Base-by-base conservation (phyloP, 2,329 filamentous ascomycete species). In the Fusarium pseudograminearum region DNA sequence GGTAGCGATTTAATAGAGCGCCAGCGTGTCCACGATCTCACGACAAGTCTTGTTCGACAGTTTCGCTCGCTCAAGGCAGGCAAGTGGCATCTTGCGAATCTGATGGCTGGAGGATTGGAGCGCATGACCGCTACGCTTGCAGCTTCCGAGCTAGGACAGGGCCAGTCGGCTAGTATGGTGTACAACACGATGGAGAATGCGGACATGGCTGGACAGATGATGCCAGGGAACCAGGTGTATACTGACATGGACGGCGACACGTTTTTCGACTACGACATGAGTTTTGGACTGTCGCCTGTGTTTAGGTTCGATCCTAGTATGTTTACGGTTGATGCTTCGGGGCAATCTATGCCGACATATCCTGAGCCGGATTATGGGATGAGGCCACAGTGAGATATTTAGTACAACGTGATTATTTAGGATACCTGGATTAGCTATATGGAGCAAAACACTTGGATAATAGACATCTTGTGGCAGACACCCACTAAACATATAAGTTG, bases 31-130 rank as follows among this genome's bases (percentile, higher is more conserved):
- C 74, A 78, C 48, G 77, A 82, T 8, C 63, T 84, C 22, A 82
- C 78, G 0, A 77, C 77, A 0, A 78, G 76, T 26, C 78, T 83
- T 0, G 80, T 84, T 1, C 72, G 76, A 15, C 77, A 82, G 18
- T 83, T 84, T 30, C 76, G 81, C 0, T 79, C 79, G 0, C 76
- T 81, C 0, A 75, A 79, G 1, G 81, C 81, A 0, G 81, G 83
- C 0, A 82, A 81, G 45, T 84, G 80, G 78, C 83, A 85, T 64
- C 76, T 85, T 4, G 80, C 82, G 4, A 80, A 84, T 46, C 76
- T 84, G n/a, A 85, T 85, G 82, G 82, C 81, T 3, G 79, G 80
- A 1, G 83, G 83, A 1, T 63, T 85, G 4, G 83, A 84, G 55
- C 82, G 80, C 46, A 80, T 84, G 74, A 73, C 72, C 9, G 67